A percentile compares a stretch with the other conserved stretches of the same genome.
phyloP scores from a whole-genome alignment of 73 alveolate genomes.

The Urostyla sp. region DNA sequence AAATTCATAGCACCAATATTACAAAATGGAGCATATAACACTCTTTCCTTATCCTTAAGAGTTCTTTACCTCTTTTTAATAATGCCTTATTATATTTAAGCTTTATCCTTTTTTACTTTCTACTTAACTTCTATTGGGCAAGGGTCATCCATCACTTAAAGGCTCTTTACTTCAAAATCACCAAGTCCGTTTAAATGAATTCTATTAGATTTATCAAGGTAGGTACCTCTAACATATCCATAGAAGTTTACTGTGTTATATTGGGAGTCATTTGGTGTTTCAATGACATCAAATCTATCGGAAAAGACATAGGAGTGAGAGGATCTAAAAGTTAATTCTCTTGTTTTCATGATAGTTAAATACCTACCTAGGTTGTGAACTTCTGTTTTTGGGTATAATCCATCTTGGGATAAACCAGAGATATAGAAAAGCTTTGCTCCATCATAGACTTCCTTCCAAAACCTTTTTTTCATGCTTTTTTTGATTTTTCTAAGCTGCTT shows the following conservation, averaged over 20 bases:
- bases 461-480: slow-evolving; percentile 97
- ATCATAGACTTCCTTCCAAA: slow-evolving; percentile 98
- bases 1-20: slow-evolving; percentile 92
- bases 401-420: slow-evolving; percentile 94
- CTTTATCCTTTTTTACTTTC: slow-evolving; percentile 52
- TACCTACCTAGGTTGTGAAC: slow-evolving; percentile 92
- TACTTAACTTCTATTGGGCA: slow-evolving; percentile 83
- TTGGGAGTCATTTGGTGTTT: slow-evolving; percentile 24
- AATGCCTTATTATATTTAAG: slow-evolving; percentile 23
- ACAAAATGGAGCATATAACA: slow-evolving; percentile 96
- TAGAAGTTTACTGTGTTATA: slow-evolving; percentile 62
- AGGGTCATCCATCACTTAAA: slow-evolving; percentile 82
- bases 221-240: slow-evolving; percentile 96
- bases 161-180: slow-evolving; percentile 78
- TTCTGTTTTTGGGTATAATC: slow-evolving; percentile 85
- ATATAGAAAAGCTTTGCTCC: slow-evolving; percentile 99
- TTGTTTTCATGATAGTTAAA: slow-evolving; percentile 77
- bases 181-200: slow-evolving; percentile 88
- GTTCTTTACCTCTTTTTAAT: slow-evolving; percentile 88
- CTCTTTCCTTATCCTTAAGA: slow-evolving; percentile 92
- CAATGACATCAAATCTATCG: slow-evolving; percentile 71
- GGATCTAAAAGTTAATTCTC: slow-evolving; percentile 63
- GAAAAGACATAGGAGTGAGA: slow-evolving; percentile 70
- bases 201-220: slow-evolving; percentile 60
- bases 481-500: slow-evolving; percentile 97